Base-by-base conservation (phyloP, 805 yeast species). In the Tetrapisispora iriomotensis region DNA sequence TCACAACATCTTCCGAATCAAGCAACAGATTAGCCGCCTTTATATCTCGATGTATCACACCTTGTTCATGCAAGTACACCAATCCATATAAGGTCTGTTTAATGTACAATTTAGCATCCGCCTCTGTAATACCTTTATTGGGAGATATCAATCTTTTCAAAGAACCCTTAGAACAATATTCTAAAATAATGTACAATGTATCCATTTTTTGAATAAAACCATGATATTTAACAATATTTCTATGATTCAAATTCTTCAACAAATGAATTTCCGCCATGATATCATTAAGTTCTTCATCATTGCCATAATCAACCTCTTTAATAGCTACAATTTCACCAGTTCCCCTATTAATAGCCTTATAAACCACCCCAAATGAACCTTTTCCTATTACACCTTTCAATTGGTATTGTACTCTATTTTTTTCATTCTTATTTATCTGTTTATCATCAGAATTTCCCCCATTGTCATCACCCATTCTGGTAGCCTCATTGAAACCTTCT, bases 291-390 rank as follows among this genome's bases (percentile, higher is more conserved):
- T 82, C 70, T 72, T 95, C 49, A 73, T 77, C 87, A 74, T 74
- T 51, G 69, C 65, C 78, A 30, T 82, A 67, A n/a, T 70, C 62
- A 23, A 86, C 77, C 55, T 82, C 88, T 56, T 86, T 86, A 19
- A 87, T 75, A 1, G 95, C 95, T 4, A 84, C 82, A 2, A 77
- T 69, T 38, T 76, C 79, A 6, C 75, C 75, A 0, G 88, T 82
- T 39, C 65, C 66, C 43, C 71, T 61, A 50, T 86, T 82, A 22
- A 77, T 62, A 0, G 90, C 95, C 42, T 74, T 71, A 59, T 79
- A 87, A 4, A 90, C 96, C 29, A 75, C 74, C 1, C 96, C 97
- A 56, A 77, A 87, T 0, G 96, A 96, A 2, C 98, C 98, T 43
- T 74, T 74, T 3, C 97, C 98, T 2, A 92, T 67, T 27, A 80